phyloP scores from a whole-genome alignment of 164 flowering plant species.

The Piper betle region DNA sequence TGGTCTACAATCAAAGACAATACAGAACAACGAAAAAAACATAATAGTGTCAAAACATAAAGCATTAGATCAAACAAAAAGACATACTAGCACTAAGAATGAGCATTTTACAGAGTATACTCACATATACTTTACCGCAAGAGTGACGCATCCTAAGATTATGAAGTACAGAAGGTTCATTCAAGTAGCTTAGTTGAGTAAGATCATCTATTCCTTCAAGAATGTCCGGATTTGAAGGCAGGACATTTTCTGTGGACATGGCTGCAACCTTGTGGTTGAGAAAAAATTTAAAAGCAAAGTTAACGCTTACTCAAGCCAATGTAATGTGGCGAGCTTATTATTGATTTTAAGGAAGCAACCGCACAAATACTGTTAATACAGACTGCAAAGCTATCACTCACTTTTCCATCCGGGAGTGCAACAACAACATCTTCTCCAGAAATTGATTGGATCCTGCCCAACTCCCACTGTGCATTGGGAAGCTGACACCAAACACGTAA shows the following conservation, averaged over 20 bases:
- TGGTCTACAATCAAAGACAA: constrained; percentile 40
- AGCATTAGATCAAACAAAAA: neutral
- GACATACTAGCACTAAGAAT: neutral
- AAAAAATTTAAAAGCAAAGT: neutral
- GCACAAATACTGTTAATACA: neutral
- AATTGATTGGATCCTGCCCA: constrained; percentile 63
- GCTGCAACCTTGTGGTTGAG: constrained; percentile 37
- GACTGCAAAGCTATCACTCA: constrained; percentile 25
- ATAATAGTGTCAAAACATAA: too few species aligned
- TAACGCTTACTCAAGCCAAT: neutral
- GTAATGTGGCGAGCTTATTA: neutral
- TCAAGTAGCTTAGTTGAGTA: constrained; percentile 77
- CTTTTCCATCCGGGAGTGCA: constrained; percentile 51
- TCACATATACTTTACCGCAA: constrained; percentile 59
- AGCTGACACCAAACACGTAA: constrained; percentile 76
- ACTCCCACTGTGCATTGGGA: constrained; percentile 48
- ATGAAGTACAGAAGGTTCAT: constrained; percentile 93
- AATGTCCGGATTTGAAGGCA: constrained; percentile 86
- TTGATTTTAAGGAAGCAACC: neutral
- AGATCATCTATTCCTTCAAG: constrained; percentile 86
- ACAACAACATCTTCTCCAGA: constrained; percentile 48
- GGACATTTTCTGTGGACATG: constrained; percentile 38
- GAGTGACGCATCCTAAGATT: constrained; percentile 65
- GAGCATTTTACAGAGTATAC: constrained; percentile 7
- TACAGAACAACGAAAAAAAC: constrained; percentile 4